phyloP scores from a whole-genome alignment of 371 early-diverging fungal genomes.

The Apophysomyces variabilis region DNA sequence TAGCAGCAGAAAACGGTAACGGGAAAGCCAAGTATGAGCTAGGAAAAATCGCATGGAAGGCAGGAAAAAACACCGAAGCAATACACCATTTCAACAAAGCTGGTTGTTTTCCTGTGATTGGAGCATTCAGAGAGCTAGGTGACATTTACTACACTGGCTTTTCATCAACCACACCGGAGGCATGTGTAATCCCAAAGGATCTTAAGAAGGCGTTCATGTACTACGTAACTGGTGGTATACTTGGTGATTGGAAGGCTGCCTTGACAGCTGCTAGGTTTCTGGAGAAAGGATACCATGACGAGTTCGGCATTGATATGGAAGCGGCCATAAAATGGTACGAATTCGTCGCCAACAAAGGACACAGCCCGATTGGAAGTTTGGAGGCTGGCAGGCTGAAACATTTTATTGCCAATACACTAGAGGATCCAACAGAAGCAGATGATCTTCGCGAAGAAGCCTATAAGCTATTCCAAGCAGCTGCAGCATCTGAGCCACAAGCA shows the following conservation, averaged over 20 bases:
- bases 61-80: not conserved
- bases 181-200: slow-evolving; percentile 15
- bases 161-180: too few relatives aligned
- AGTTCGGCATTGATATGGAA: slow-evolving; percentile 7
- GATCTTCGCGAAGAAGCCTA: slow-evolving; percentile 20
- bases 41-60: not conserved
- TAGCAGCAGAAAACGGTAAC: not conserved
- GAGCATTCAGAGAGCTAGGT: not conserved
- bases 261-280: slow-evolving; percentile 23
- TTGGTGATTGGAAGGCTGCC: slow-evolving; percentile 16
- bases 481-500: slow-evolving; percentile 12
- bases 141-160: not conserved
- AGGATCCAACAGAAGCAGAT: not conserved
- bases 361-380: slow-evolving; percentile 21
- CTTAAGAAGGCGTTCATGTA: slow-evolving; percentile 23
- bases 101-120: not conserved
- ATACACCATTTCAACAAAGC: not conserved
- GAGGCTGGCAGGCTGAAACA: slow-evolving; percentile 27
- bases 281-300: slow-evolving; percentile 22
- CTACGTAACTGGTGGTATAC: slow-evolving; percentile 19
- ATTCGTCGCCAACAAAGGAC: slow-evolving; percentile 11
- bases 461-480: slow-evolving; percentile 18
- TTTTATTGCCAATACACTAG: slow-evolving; percentile 9
- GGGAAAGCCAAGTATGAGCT: not conserved
- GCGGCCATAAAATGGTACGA: slow-evolving; percentile 23